Percentiles rank a stretch among this genome's conserved stretches.
Conservation (phyloP, 768 basidiomycete genomes). For the Kondoa subrosea region DNA sequence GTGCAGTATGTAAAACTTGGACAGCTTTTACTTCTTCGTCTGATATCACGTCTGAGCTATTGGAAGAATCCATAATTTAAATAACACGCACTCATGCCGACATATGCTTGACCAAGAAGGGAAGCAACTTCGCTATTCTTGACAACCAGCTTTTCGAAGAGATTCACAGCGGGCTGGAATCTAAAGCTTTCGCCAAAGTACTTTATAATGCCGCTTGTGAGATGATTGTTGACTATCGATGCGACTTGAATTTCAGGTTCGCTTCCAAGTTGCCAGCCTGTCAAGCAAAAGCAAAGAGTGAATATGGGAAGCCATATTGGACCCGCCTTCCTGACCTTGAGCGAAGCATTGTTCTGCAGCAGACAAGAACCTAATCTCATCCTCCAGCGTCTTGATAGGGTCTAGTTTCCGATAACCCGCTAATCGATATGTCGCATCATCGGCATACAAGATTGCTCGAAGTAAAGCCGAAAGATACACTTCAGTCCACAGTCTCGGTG, state of each 20-base stretch:
- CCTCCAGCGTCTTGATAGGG: constrained; percentile 74
- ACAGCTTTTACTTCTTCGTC: constrained; percentile 98
- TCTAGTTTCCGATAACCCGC: constrained; percentile 92
- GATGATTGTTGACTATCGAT: constrained; percentile 85
- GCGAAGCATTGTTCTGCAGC: constrained; percentile 74
- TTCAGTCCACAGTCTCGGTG: constrained; percentile 88
- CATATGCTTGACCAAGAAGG: constrained; percentile 69
- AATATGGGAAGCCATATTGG: too few species aligned
- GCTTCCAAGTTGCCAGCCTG: constrained; percentile 96
- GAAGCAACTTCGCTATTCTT: constrained; percentile 78
- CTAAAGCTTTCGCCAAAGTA: constrained; percentile 80
- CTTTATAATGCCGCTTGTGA: constrained; percentile 85
- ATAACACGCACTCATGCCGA: constrained; percentile 77
- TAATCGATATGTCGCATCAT: constrained; percentile 75
- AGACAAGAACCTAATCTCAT: constrained; percentile 74
- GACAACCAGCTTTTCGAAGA: constrained; percentile 78
- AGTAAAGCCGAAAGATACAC: constrained; percentile 86
- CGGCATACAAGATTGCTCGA: constrained; percentile 82
- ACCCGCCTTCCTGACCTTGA: constrained; percentile 67
- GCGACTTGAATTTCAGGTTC: constrained; percentile 99
- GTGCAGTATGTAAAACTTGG: constrained; percentile 70
- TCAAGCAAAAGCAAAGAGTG: background rate
- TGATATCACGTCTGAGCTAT: constrained; percentile 30
- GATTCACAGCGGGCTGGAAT: constrained; percentile 69
- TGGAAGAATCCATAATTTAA: background rate